Base-by-base conservation (phyloP, 345 rosid species). In the Salix caprea region DNA sequence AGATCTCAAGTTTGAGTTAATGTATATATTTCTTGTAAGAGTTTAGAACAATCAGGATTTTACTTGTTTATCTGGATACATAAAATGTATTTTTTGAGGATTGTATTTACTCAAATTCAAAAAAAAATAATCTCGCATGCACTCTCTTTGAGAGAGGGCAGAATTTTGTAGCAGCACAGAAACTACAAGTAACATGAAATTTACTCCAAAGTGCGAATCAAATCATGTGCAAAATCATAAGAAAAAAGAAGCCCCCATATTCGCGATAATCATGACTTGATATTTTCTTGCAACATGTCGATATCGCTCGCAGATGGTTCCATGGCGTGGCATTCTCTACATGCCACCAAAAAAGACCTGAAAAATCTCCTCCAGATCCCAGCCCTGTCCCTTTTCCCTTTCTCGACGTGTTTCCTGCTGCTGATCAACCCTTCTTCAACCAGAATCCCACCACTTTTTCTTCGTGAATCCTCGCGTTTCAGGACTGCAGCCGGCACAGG, bases 281-380 rank as follows among this genome's bases (percentile, higher is more conserved):
- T 56, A 36, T 32, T 64, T 70, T 19, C 44, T 23, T 66, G 56
- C 60, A 66, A 34, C 24, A 69, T 18, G 26, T 82, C 82, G 67
- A 34, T 34, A 34, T 81, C 85, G 69, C 82, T 72, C 69, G 75
- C 75, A 21, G 89, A 75, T 74, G 94, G 85, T 77, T 92, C 98
- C 95, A 94, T 90, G 70, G 98, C 91, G 79, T 94, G 98, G 65
- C 96, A 94, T 68, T 86, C 88, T 77, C 88, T 84, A 74, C 97
- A 94, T 69, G 87, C 89, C 80, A 85, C 80, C 77, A 89, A 74
- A 75, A 92, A 83, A 12, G 83, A 82, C 73, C 83, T 81, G 58
- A 94, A 74, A 71, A 94, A 50, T 75, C 80, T 90, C 85, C 76
- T 76, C 76, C 91, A 88, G 67, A 87, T 40, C 44, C 86, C 89